Evolutionary conservation across 164 flowering plant species (phyloP).

Genomic region (Nymphaea thermarum): DNA sequence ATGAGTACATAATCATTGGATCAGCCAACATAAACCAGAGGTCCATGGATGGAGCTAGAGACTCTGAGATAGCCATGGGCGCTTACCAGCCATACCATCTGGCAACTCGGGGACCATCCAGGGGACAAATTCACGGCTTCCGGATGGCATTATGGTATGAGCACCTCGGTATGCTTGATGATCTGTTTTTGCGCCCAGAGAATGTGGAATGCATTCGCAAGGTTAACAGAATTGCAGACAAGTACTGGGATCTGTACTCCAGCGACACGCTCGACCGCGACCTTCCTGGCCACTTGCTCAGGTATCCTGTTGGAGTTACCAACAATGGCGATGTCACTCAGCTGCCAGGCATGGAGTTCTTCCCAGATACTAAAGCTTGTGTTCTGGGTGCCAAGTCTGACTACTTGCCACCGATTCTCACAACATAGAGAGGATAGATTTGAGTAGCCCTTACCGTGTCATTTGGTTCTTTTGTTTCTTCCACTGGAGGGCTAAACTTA

Average conservation of each 20-base stretch:
- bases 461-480: too few relatives aligned
- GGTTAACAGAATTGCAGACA: constrained; percentile 42
- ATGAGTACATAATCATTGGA: constrained; percentile 76
- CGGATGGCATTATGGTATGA: constrained; percentile 82
- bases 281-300: constrained; percentile 62
- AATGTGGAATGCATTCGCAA: constrained; percentile 39
- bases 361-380: constrained; percentile 71
- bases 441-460: too few relatives aligned
- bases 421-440: constrained; percentile 29
- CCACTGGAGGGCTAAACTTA: too few relatives aligned
- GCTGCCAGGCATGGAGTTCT: constrained; percentile 35
- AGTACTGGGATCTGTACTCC: constrained; percentile 47
- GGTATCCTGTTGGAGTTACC: constrained; percentile 46
- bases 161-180: constrained; percentile 46
- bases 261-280: constrained; percentile 30
- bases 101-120: constrained; percentile 26
- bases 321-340: constrained; percentile 26
- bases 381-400: constrained; percentile 49
- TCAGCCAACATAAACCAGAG: constrained; percentile 85
- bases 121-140: constrained; percentile 58
- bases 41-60: constrained; percentile 79
- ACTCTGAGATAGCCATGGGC: constrained; percentile 86
- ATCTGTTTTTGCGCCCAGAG: constrained; percentile 40
- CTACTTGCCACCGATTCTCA: constrained; percentile 50
- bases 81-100: constrained; percentile 65